Base-by-base conservation (phyloP, 169 alveolate species). In the Plasmodium berghei region DNA sequence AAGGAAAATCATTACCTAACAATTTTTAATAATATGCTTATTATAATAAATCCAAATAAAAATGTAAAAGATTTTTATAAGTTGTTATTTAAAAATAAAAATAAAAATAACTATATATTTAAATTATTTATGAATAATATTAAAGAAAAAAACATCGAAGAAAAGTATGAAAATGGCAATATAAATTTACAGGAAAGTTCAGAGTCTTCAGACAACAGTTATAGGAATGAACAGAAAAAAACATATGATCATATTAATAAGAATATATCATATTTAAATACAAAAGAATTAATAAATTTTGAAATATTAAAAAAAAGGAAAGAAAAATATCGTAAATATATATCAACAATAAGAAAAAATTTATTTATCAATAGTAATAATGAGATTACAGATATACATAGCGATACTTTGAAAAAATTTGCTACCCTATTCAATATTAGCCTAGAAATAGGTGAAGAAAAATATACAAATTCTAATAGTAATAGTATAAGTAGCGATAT, bases 51-150 rank as follows among this genome's bases (percentile, higher is more conserved):
- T 48, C 90, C 90, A 3, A 26, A 20, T 4, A 72, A 83, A 2
- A 16, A 28, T 24, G 63, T 62, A 14, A 59, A 52, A 10, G 48
- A 58, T 9, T 83, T 83, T 66, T 83, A 83, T 46, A 83, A 83
- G 26, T 56, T 83, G 72, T n/a, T 83, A 18, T 83, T 83, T 59
- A 83, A 83, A 28, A 16, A 40, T 16, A 83, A 67, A 59, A 83
- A 83, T 62, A 83, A 67, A 83, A 83, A 83, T 52, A 83, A 67
- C 69, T 66, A 83, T 83, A 83, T 83, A 67, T 67, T 83, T 54
- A 28, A 62, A 34, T 55, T 45, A 18, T 83, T 83, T 72, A 69
- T 83, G 20, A 55, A 67, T n/a, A 18, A 67, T 28, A 46, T 24
- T 14, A 22, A 40, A n/a, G 62, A 67, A 72, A 67, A 83, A 20